phyloP scores from a whole-genome alignment of 345 rosid genomes.

The Turritis glabra region DNA sequence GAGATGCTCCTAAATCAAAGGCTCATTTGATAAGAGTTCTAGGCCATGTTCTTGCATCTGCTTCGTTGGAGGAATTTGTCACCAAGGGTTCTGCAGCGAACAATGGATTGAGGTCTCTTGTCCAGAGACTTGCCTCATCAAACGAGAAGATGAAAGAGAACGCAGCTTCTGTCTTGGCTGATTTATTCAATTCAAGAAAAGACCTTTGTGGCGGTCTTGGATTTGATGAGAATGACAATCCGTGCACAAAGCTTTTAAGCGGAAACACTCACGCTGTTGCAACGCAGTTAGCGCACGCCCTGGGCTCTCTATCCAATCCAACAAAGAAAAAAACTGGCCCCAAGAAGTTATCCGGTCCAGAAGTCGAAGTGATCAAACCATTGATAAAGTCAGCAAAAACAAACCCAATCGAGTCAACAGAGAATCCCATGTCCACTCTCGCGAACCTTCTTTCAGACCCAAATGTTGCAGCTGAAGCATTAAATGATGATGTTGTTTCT shows the following conservation, averaged over 20 bases:
- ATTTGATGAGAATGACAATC: constrained; percentile 69
- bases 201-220: constrained; percentile 82
- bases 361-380: constrained; percentile 70
- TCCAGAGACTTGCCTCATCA: constrained; percentile 72
- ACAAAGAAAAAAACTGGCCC: constrained; percentile 53
- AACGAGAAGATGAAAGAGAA: constrained; percentile 76
- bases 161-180: constrained; percentile 84
- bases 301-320: constrained; percentile 77
- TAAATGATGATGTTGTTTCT: constrained; percentile 75
- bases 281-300: constrained; percentile 75
- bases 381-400: constrained; percentile 76
- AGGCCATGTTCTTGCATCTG: constrained; percentile 80
- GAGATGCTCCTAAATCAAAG: constrained; percentile 70
- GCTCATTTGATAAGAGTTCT: constrained; percentile 63
- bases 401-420: constrained; percentile 68
- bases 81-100: constrained; percentile 81
- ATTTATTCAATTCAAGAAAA: constrained; percentile 64
- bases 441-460: constrained; percentile 79
- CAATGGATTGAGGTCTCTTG: constrained; percentile 72
- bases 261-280: constrained; percentile 72
- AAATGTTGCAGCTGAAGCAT: constrained; percentile 76
- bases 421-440: constrained; percentile 75
- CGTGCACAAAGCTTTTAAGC: constrained; percentile 75
- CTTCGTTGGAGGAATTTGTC: constrained; percentile 60
- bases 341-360: constrained; percentile 56